Evolutionary conservation across 768 basidiomycete species (phyloP).

Genomic region (Boletus subparvulus): DNA sequence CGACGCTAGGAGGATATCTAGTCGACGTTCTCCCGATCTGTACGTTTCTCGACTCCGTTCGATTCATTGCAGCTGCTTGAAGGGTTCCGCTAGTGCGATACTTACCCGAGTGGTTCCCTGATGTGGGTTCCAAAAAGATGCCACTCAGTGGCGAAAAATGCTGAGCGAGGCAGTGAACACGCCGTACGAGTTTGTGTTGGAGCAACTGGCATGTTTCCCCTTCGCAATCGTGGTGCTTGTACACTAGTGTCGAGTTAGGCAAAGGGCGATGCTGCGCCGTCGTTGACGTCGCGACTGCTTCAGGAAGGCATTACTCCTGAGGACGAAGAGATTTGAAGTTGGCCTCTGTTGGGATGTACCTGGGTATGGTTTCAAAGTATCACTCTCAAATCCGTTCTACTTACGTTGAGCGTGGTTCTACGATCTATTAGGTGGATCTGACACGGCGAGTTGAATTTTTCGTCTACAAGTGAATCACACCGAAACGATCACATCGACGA

Average conservation of each 20-base stretch:
- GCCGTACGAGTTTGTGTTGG: slow-evolving; percentile 8
- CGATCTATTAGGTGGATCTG: slow-evolving; percentile 24
- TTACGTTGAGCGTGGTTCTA: background rate
- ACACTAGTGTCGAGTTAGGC: background rate
- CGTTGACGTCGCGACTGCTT: slow-evolving; percentile 12
- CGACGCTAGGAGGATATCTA: slow-evolving; percentile 3
- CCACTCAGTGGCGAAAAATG: slow-evolving; percentile 3
- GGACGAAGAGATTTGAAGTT: slow-evolving; percentile 14
- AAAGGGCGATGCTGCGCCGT: slow-evolving; percentile 10
- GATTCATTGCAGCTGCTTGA: background rate
- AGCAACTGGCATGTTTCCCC: slow-evolving; percentile 1
- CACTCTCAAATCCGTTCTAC: too few species aligned
- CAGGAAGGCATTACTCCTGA: background rate
- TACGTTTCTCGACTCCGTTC: background rate
- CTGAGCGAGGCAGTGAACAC: slow-evolving; percentile 1
- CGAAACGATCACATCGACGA: slow-evolving; percentile 6
- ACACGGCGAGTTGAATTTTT: slow-evolving; percentile 26
- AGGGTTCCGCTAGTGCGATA: slow-evolving; percentile 3
- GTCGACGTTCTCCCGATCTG: slow-evolving; percentile 7
- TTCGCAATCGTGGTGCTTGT: background rate
- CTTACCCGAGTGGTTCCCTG: slow-evolving; percentile 22
- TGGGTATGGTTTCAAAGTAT: slow-evolving; percentile 3
- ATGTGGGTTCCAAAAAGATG: slow-evolving; percentile 8
- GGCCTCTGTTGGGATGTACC: slow-evolving; percentile 11
- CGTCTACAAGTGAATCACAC: background rate